Base-by-base conservation (phyloP, 2,329 filamentous ascomycete genomes). In the Fusarium armeniacum region DNA sequence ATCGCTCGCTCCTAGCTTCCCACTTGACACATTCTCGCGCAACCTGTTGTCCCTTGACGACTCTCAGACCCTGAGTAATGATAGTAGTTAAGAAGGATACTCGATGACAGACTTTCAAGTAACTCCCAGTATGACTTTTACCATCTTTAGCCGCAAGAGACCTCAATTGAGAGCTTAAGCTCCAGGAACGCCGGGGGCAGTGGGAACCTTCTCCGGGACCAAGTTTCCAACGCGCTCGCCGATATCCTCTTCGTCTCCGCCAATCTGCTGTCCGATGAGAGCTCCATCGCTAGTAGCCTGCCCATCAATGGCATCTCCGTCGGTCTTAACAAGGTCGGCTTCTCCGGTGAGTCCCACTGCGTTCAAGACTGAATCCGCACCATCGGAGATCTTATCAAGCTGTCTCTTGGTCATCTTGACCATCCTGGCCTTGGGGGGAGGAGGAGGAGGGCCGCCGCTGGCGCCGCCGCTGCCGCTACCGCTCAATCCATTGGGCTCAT, bases 321-420 rank as follows among this genome's bases (percentile, higher is more conserved):
- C 24, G 0, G 54, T 60, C 13, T 61, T 2, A 4, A 32, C 8
- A 10, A 61, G 20, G 0, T 36, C 36, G 1, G 6, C 30, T 8
- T 40, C 58, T 6, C 33, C 45, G 8, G 13, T 47, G 1, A 43
- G n/a, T 1, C 43, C 55, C 1, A 20, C 6, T 0, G 55, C n/a
- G 4, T 59, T 6, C 1, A 18, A 6, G 22, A 59, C 30, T 4
- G 10, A 24, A 16, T 54, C 30, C 0, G 2, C 16, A 4, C 58
- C 43, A 9, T 43, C 15, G 16, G 58, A n/a, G 3, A 51, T 20
- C n/a, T 61, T 61, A 3, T 61, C 58, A 6, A n/a, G 28, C 35
- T 61, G 58, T n/a, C 58, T 36, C 43, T 61, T 61, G 6, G 32
- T n/a, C 24, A 43, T 61, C 3, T 61, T 61, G 6, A 30, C 16